phyloP scores from a whole-genome alignment of 2,329 filamentous ascomycete species.

The Fusarium sarcochroum region DNA sequence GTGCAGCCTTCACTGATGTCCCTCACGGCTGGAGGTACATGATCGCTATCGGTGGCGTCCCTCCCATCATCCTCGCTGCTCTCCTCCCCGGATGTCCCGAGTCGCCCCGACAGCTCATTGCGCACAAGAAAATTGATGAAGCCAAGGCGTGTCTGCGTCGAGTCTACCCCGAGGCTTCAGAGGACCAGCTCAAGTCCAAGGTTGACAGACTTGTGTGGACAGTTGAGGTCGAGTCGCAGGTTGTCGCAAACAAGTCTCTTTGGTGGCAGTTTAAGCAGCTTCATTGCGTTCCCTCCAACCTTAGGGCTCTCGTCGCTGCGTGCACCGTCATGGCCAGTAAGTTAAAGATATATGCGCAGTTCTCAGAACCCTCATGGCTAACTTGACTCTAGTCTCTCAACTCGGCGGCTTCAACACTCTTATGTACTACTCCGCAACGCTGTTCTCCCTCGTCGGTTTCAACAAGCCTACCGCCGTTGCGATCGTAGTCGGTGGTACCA shows the following conservation, averaged over 20 bases:
- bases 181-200: constrained; percentile 60
- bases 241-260: constrained; percentile 57
- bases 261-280: constrained; percentile 61
- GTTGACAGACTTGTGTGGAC: constrained; percentile 44
- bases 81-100: constrained; percentile 64
- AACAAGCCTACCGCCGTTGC: constrained; percentile 62
- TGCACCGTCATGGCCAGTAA: constrained; percentile 62
- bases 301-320: constrained; percentile 60
- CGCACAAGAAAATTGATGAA: constrained; percentile 57
- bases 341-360: too few species aligned
- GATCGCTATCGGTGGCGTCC: constrained; percentile 62
- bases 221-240: constrained; percentile 57
- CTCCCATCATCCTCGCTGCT: constrained; percentile 59
- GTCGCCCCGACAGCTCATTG: constrained; percentile 62
- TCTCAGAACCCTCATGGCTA: too few species aligned
- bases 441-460: constrained; percentile 66
- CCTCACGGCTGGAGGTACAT: constrained; percentile 64
- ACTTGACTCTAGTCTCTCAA: constrained; percentile 54
- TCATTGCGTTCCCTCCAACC: constrained; percentile 58
- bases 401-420: constrained; percentile 67
- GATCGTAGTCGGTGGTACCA: constrained; percentile 60
- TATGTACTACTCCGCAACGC: constrained; percentile 63
- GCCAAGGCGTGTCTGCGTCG: constrained; percentile 55
- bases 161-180: constrained; percentile 59
- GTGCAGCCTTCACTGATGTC: constrained; percentile 57